Conservation (phyloP, 345 rosid species). For the Balakata baccata region DNA sequence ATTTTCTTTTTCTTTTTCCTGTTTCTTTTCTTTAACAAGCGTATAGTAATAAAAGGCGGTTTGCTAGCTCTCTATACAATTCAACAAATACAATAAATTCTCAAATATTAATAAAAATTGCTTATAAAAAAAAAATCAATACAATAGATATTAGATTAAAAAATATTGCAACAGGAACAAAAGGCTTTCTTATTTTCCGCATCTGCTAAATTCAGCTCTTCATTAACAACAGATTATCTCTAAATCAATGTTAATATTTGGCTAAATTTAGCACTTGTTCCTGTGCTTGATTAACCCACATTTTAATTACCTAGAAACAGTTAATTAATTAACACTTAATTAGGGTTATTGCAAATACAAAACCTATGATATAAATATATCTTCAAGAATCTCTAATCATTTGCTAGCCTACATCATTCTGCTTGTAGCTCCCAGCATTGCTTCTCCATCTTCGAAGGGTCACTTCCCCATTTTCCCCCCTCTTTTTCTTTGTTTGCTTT, state of each 20-base stretch:
- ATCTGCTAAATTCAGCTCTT: conserved; percentile 43
- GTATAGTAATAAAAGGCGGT: neutral
- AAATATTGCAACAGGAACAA: conserved; percentile 42
- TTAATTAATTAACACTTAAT: neutral
- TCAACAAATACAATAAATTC: conserved; percentile 2
- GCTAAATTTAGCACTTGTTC: conserved; percentile 62
- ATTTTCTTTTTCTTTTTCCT: neutral
- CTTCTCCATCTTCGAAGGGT: conserved; percentile 31
- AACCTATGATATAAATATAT: neutral
- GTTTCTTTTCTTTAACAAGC: neutral
- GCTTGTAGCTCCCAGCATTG: conserved; percentile 37
- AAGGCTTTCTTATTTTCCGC: conserved; percentile 11
- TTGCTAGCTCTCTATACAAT: conserved; percentile 7
- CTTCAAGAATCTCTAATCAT: conserved; percentile 29
- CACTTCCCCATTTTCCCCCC: conserved; percentile 25
- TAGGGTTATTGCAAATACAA: neutral
- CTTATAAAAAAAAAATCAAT: too few relatives aligned
- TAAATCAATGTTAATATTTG: conserved; percentile 5
- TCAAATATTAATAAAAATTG: too few relatives aligned
- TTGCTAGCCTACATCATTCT: conserved; percentile 41
- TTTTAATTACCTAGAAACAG: too few relatives aligned
- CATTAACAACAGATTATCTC: conserved; percentile 7
- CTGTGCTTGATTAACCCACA: conserved; percentile 25
- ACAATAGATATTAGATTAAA: neutral
- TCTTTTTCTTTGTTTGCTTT: conserved; percentile 30